Conservation (phyloP, 2,329 filamentous ascomycete genomes). For the Metarhizium brunneum region DNA sequence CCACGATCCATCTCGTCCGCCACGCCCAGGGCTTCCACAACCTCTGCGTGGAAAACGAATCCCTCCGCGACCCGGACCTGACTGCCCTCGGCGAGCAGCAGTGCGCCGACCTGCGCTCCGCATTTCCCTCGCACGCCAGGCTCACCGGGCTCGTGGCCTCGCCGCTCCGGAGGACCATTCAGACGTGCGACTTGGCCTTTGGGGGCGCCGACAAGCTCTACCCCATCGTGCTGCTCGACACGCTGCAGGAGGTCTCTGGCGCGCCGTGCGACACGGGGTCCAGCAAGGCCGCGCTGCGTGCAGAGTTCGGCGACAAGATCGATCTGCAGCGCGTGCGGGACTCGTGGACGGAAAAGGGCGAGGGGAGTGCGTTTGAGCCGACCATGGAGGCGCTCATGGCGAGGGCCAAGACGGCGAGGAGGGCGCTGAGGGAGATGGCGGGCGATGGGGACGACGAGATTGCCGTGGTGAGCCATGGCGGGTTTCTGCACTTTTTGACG, state of each 20-base stretch:
- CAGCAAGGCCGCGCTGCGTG: conserved; percentile 39
- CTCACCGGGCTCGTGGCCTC: conserved; percentile 68
- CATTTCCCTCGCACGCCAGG: conserved; percentile 55
- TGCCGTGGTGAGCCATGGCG: conserved; percentile 72
- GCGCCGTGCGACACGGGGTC: conserved; percentile 71
- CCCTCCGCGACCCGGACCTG: conserved; percentile 66
- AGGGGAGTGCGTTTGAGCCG: conserved; percentile 34
- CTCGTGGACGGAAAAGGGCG: conserved; percentile 63
- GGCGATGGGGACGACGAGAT: conserved; percentile 49
- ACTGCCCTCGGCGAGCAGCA: conserved; percentile 69
- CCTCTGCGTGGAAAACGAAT: conserved; percentile 58
- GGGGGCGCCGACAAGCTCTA: conserved; percentile 32
- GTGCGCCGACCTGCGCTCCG: conserved; percentile 51
- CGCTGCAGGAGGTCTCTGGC: conserved; percentile 69
- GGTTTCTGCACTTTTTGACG: conserved; percentile 76
- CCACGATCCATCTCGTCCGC: conserved; percentile 58
- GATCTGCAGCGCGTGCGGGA: conserved; percentile 53
- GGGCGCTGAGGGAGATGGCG: conserved; percentile 42
- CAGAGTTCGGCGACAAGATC: conserved; percentile 53
- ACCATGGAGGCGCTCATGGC: conserved; percentile 43
- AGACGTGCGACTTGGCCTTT: conserved; percentile 67
- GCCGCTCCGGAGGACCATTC: conserved; percentile 70
- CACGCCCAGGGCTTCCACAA: conserved; percentile 80
- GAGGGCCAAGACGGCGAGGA: conserved; percentile 51
- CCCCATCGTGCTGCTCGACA: conserved; percentile 57